Base-by-base conservation (phyloP, 306 rosid species). In the Vigna nakashimae region DNA sequence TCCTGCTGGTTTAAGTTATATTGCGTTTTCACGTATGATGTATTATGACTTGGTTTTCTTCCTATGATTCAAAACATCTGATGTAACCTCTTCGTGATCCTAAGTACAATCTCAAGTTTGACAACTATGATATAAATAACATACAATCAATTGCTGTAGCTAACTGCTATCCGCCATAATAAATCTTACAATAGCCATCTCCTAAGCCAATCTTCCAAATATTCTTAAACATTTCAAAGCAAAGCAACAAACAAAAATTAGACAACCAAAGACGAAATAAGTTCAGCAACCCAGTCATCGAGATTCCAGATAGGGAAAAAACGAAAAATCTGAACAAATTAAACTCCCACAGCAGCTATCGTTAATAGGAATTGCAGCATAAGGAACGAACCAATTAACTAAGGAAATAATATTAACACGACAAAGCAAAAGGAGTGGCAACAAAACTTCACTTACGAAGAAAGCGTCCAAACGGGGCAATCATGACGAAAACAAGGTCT, bases 331-430 rank as follows among this genome's bases (percentile, higher is more conserved):
- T 11, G 67, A 4, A 56, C 32, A 56, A 24, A 26, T 40, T 22
- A 52, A 46, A 65, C n/a, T 12, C 66, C 11, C 30, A 26, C 26
- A 66, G 9, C 17, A 65, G 57, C 30, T 60, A 53, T 38, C 18
- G 22, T 66, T 10, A 16, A 26, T 8, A 65, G 67, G 58, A 49
- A 60, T 28, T 67, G 18, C 49, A 16, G 20, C 12, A 28, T 22
- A 22, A 20, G 15, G 6, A 56, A 22, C 32, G 2, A 66, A 7
- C 38, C 40, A 26, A 13, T 52, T 22, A 56, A 30, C 50, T 38
- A 32, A 45, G 70, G 67, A 66, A 52, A 65, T 13, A 66, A 66
- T 53, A 53, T 11, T 6, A 52, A 11, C 42, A 52, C 45, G 18
- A 10, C 34, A n/a, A 49, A 48, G 11, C 42, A 13, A 9, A n/a